Conservation (phyloP, 345 rosid genomes). For the Murraya paniculata region DNA sequence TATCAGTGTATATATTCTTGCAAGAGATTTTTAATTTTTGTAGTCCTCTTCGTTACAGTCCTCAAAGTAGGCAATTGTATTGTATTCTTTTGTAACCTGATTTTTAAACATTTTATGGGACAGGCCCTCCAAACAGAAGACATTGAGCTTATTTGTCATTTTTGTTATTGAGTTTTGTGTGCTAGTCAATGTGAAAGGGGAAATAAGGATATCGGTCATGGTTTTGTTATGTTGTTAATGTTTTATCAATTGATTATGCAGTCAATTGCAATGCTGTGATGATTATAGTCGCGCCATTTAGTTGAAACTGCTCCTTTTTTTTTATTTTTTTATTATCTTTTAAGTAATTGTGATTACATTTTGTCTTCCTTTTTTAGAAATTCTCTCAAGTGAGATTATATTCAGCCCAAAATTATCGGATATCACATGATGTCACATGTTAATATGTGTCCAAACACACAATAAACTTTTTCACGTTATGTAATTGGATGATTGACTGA, state of each 20-base stretch:
- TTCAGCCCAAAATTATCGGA: background rate
- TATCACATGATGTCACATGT: background rate
- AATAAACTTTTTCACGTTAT: background rate
- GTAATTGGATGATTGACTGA: too few species aligned
- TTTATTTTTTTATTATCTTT: background rate
- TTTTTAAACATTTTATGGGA: slow-evolving; percentile 7
- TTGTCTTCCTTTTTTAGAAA: too few species aligned
- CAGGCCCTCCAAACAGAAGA: background rate
- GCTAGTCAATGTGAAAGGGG: slow-evolving; percentile 23
- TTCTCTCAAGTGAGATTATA: background rate
- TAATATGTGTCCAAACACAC: background rate
- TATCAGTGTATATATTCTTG: slow-evolving; percentile 43
- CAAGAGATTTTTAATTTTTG: slow-evolving; percentile 24
- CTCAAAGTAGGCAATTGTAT: slow-evolving; percentile 24
- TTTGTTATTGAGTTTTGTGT: slow-evolving; percentile 26
- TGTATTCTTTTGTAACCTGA: slow-evolving; percentile 46
- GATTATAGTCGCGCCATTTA: background rate
- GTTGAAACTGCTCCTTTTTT: background rate
- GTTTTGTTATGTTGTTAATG: background rate
- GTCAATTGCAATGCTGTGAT: background rate
- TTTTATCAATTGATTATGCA: background rate
- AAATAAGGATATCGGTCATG: slow-evolving; percentile 13
- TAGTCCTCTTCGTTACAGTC: slow-evolving; percentile 31
- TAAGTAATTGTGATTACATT: background rate
- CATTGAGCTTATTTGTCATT: slow-evolving; percentile 11